Evolutionary conservation across 129 eudicot genomes (phyloP).

Genomic region (Saposhnikovia divaricata): DNA sequence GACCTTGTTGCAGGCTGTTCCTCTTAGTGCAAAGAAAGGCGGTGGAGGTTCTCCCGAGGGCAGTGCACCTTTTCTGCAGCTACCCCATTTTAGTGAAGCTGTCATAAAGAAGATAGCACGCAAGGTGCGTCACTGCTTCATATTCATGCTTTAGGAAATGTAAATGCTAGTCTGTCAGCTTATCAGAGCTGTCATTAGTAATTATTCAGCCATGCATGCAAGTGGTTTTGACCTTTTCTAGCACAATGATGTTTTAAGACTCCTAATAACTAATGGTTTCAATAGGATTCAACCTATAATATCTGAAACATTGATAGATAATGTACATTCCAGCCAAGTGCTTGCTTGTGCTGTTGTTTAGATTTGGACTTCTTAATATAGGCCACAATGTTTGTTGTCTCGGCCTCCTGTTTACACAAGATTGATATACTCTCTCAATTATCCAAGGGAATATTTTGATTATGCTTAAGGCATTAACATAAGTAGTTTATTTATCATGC

Average conservation of each 20-base stretch:
- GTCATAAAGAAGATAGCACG: conserved; percentile 64
- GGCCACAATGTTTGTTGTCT: background rate
- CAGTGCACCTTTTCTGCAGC: conserved; percentile 83
- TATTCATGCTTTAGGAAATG: background rate
- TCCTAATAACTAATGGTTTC: background rate
- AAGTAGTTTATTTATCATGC: background rate
- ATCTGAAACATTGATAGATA: background rate
- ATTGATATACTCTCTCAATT: no score
- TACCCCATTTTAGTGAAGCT: conserved; percentile 78
- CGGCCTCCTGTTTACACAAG: background rate
- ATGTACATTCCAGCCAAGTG: background rate
- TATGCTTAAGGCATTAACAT: background rate
- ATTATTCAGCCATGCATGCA: background rate
- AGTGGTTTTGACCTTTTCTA: background rate
- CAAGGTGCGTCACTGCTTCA: conserved; percentile 41
- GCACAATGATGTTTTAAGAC: background rate
- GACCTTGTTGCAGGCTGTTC: conserved; percentile 71
- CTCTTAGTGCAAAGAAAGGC: conserved; percentile 79
- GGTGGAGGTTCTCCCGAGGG: conserved; percentile 71
- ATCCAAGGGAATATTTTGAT: background rate
- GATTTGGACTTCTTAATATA: background rate
- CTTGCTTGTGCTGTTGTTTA: background rate
- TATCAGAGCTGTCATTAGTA: background rate
- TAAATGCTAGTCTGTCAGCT: background rate
- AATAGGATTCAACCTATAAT: background rate